Base-by-base conservation (phyloP, 805 yeast species). In the Lachancea thermotolerans region DNA sequence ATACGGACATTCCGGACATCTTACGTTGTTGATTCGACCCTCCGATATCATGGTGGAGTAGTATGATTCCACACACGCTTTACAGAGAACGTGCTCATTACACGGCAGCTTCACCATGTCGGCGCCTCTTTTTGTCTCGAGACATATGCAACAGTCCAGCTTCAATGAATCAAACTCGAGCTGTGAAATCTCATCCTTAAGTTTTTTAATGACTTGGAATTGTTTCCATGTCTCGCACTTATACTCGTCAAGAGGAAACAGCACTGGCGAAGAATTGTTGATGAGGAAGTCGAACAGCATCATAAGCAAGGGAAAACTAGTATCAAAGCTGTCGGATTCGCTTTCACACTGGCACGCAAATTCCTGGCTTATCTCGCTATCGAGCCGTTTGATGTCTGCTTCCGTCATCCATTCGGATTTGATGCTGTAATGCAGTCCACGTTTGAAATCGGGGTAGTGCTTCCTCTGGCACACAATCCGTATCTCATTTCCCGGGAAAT, bases 121-220 rank as follows among this genome's bases (percentile, higher is more conserved):
- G 0, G 34, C 43, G 1, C 85, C 85, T 46, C 73, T 74, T 40
- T 61, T 63, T 29, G 66, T 70, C 17, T 65, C 70, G 49, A 77
- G 75, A 55, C 86, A 81, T 0, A 81, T 78, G n/a, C 73, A 75
- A 57, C 85, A 81, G 2, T 62, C 52, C 49, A 71, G 76, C 6
- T 79, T 70, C 10, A 55, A 51, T 10, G 47, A 44, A 5, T 66
- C 49, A 49, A 73, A 74, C 10, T 62, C 59, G 1, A 53, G 42
- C 11, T 47, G 35, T 15, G 59, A 52, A 3, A 55, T 56, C 3
- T 46, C n/a, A 11, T 49, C 31, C 45, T 68, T 59, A 45, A 59
- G 59, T 2, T 54, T 47, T 7, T 44, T 52, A n/a, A 44, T 62
- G 14, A 14, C 12, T 2, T 42, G 35, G 36, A 44, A 55, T 35